phyloP scores from a whole-genome alignment of 805 yeast species.

The Candida endomychidarum region DNA sequence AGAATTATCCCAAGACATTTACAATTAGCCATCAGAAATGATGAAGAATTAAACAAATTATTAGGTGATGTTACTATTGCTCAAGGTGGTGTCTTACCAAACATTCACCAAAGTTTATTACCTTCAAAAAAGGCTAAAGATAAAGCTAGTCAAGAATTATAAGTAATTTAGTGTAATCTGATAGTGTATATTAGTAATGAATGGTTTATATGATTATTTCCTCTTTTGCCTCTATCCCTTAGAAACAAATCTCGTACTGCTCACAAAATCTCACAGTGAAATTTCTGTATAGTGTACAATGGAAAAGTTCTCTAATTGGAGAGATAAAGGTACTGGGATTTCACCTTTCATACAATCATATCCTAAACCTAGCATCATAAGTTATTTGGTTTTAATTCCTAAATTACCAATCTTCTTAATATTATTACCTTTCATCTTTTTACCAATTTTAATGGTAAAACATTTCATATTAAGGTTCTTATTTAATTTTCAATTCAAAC shows the following conservation, averaged over 20 bases:
- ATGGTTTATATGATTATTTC: slow-evolving; percentile 7
- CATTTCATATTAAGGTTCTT: slow-evolving; percentile 22
- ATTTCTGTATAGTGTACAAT: slow-evolving; percentile 28
- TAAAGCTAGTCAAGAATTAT: slow-evolving; percentile 68
- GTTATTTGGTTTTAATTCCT: slow-evolving; percentile 16
- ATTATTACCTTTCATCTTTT: slow-evolving; percentile 14
- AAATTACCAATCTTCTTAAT: slow-evolving; percentile 32
- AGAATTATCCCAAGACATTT: slow-evolving; percentile 99
- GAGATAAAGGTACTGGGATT: slow-evolving; percentile 92
- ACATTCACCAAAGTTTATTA: slow-evolving; percentile 89
- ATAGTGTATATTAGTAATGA: slow-evolving; percentile 19
- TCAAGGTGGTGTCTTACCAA: slow-evolving; percentile 99
- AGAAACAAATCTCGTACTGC: neutral
- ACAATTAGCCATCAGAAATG: slow-evolving; percentile 98
- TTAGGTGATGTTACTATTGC: slow-evolving; percentile 93
- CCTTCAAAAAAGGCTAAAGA: slow-evolving; percentile 71
- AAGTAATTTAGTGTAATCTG: slow-evolving; percentile 20
- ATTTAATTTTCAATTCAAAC: slow-evolving; percentile 44
- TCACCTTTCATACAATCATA: slow-evolving; percentile 75
- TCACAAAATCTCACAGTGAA: neutral
- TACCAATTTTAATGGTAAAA: slow-evolving; percentile 21
- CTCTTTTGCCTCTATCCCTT: neutral
- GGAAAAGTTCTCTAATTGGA: slow-evolving; percentile 83
- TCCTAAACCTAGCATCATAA: slow-evolving; percentile 16
- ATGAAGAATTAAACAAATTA: slow-evolving; percentile 96